Evolutionary conservation across 192 early-diverging fungal species (phyloP).

Genomic region (Thamnidium elegans): DNA sequence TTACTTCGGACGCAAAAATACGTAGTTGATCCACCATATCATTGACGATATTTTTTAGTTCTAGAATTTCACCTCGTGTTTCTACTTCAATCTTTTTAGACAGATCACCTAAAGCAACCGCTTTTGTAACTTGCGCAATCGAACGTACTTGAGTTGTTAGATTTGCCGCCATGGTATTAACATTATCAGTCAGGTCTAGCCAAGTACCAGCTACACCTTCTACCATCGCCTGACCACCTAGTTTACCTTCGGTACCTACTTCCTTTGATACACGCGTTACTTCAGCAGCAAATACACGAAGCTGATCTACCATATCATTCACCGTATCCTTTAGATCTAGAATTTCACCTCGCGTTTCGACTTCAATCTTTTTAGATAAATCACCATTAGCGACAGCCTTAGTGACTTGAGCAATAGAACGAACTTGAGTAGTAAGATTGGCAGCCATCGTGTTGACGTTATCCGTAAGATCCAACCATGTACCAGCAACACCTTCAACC

Average conservation of each 20-base stretch:
- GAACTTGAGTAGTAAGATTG: slow-evolving; percentile 48
- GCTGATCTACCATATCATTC: slow-evolving; percentile 57
- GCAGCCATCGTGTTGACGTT: slow-evolving; percentile 21
- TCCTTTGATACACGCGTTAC: slow-evolving; percentile 64
- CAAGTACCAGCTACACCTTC: slow-evolving; percentile 50
- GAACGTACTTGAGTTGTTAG: slow-evolving; percentile 58
- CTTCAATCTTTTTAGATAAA: slow-evolving; percentile 56
- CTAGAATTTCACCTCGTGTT: slow-evolving; percentile 11
- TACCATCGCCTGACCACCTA: slow-evolving; percentile 59
- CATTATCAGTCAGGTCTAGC: slow-evolving; percentile 13
- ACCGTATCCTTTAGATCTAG: slow-evolving; percentile 49
- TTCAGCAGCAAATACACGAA: slow-evolving; percentile 48
- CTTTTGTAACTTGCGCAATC: slow-evolving; percentile 61
- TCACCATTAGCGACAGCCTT: slow-evolving; percentile 64
- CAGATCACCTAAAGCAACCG: slow-evolving; percentile 61
- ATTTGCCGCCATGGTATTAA: slow-evolving; percentile 51
- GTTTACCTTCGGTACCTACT: slow-evolving; percentile 59
- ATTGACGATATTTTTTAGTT: slow-evolving; percentile 41
- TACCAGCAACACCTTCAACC: slow-evolving; percentile 15
- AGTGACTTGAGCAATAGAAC: slow-evolving; percentile 61
- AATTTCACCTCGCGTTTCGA: slow-evolving; percentile 15
- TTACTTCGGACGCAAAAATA: slow-evolving; percentile 27
- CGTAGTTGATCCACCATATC: slow-evolving; percentile 11
- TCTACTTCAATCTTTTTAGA: slow-evolving; percentile 45
- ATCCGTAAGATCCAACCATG: slow-evolving; percentile 12